Percentiles rank a stretch among this genome's conserved stretches.
Evolutionary conservation across 2,329 filamentous ascomycete species (phyloP).

Genomic region (Epichloe festucae): DNA sequence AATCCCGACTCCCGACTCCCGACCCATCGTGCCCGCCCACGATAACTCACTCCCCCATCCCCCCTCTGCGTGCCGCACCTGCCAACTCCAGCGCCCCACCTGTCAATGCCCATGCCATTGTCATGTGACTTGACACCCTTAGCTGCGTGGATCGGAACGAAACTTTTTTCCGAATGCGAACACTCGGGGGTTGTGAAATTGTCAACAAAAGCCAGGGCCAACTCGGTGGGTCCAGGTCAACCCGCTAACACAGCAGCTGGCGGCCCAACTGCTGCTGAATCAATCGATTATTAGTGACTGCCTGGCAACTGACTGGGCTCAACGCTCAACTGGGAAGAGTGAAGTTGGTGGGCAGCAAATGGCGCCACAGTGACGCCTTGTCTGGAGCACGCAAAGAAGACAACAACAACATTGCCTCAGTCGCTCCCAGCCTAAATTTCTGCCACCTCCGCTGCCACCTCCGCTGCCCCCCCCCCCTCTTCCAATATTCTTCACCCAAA

Average conservation of each 20-base stretch:
- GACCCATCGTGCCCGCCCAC: neutral
- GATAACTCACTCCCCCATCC: neutral
- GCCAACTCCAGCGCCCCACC: neutral
- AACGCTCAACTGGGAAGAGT: too few relatives aligned
- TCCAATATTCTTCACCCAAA: neutral
- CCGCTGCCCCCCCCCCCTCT: too few relatives aligned
- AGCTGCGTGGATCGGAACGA: neutral
- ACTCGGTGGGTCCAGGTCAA: neutral
- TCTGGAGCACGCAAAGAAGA: neutral
- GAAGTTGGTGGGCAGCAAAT: neutral
- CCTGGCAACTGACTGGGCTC: too few relatives aligned
- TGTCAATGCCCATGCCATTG: neutral
- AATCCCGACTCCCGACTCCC: neutral
- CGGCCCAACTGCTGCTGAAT: too few relatives aligned
- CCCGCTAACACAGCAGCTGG: too few relatives aligned
- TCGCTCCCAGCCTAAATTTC: constrained; percentile 9
- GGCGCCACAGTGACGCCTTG: neutral
- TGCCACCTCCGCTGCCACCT: constrained; percentile 9
- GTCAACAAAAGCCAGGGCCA: neutral
- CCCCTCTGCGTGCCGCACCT: too few relatives aligned
- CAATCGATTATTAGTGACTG: too few relatives aligned
- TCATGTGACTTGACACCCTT: neutral
- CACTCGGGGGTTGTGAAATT: neutral
- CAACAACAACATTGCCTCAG: constrained; percentile 4
- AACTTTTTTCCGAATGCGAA: constrained; percentile 1